Conservation (phyloP, 129 eudicot species). For the Mikania micrantha region DNA sequence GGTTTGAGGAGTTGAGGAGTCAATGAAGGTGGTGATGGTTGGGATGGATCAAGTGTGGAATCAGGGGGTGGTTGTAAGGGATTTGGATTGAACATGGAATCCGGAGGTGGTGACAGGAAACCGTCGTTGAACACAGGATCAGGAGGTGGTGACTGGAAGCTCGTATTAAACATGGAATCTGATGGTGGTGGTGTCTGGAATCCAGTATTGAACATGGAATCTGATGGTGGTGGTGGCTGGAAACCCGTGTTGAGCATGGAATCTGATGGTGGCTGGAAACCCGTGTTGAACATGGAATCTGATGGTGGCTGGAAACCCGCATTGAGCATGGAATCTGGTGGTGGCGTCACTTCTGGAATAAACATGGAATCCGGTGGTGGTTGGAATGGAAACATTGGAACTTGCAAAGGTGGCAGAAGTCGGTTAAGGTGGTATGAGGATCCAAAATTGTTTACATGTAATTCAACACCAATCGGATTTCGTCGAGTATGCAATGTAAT, state of each 20-base stretch:
- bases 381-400: conserved; percentile 37
- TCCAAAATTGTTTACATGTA: conserved; percentile 3
- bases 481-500: conserved; percentile 30
- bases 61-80: conserved; percentile 39
- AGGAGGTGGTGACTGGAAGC: conserved; percentile 29
- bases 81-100: conserved; percentile 10
- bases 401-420: conserved; percentile 15
- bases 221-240: conserved; percentile 46
- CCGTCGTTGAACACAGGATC: not conserved
- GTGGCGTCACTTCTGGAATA: conserved; percentile 27
- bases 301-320: conserved; percentile 41
- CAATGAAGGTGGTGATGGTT: conserved; percentile 51
- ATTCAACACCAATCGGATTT: not conserved
- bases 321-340: conserved; percentile 27
- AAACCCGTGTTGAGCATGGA: conserved; percentile 14
- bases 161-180: not conserved
- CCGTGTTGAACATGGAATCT: not conserved
- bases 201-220: not conserved
- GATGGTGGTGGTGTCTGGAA: conserved; percentile 17
- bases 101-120: conserved; percentile 36
- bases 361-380: conserved; percentile 34
- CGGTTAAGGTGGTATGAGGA: conserved; percentile 28
- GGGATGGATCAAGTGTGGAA: conserved; percentile 27
- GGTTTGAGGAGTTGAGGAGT: conserved; percentile 34
- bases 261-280: conserved; percentile 33